phyloP scores from a whole-genome alignment of 139 green algal species.

The Raphidocelis subcapitata region DNA sequence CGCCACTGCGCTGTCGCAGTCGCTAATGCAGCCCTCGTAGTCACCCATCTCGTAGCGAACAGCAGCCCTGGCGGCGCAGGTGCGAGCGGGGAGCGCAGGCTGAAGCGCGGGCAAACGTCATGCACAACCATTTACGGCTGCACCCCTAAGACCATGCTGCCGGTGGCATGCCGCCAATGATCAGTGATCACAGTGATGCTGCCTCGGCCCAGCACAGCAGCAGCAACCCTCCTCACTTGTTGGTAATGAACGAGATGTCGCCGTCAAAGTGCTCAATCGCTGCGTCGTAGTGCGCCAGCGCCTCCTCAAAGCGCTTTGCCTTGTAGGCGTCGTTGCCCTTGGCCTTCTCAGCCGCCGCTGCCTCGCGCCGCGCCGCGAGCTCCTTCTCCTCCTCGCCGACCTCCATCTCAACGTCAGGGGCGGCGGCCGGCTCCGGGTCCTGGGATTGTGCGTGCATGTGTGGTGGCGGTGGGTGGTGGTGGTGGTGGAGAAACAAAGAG shows the following conservation, averaged over 20 bases:
- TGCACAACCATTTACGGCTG: too few relatives aligned
- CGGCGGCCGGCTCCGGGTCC: too few relatives aligned
- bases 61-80: constrained; percentile 64
- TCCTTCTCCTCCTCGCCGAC: constrained; percentile 11
- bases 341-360: constrained; percentile 70
- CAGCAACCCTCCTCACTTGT: constrained; percentile 60
- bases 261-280: constrained; percentile 84
- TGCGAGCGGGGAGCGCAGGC: background rate
- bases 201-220: too few relatives aligned
- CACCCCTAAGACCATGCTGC: too few relatives aligned
- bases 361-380: background rate
- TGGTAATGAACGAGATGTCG: constrained; percentile 96
- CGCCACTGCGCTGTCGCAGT: constrained; percentile 90
- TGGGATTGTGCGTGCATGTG: too few relatives aligned
- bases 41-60: constrained; percentile 90
- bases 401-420: constrained; percentile 14
- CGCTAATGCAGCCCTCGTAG: constrained; percentile 75
- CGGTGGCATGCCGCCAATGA: too few relatives aligned
- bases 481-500: too few relatives aligned
- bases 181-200: too few relatives aligned
- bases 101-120: background rate
- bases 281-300: constrained; percentile 85
- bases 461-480: too few relatives aligned
- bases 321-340: constrained; percentile 94
- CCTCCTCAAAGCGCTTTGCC: constrained; percentile 84